These are phyloP conservation scores for Mycena filopes DNA, from an alignment of 768 basidiomycete genomes.

Conservation along the genomic window DNA sequence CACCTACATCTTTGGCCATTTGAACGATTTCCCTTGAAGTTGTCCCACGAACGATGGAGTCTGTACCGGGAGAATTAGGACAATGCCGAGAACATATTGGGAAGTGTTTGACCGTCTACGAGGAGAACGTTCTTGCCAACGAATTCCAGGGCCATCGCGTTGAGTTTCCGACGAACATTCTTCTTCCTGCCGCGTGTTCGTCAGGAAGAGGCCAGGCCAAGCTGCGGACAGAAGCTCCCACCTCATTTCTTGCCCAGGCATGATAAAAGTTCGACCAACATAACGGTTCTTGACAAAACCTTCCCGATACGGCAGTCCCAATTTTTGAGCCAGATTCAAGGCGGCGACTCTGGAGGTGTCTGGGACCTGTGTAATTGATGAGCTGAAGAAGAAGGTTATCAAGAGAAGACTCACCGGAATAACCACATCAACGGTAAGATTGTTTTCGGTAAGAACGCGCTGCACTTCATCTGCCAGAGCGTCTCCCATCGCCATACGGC, in stretches of 20 bases:
- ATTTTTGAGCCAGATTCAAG: conserved; percentile 91
- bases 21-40: conserved; percentile 99
- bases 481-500: conserved; percentile 99
- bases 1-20: conserved; percentile 99
- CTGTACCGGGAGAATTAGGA: conserved; percentile 50
- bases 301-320: conserved; percentile 92
- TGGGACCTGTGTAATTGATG: conserved; percentile 69
- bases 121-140: conserved; percentile 90
- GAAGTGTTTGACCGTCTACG: conserved; percentile 82
- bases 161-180: conserved; percentile 94
- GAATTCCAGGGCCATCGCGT: conserved; percentile 99
- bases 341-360: conserved; percentile 98
- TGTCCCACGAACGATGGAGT: conserved; percentile 98
- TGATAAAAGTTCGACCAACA: conserved; percentile 98
- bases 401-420: conserved; percentile 75
- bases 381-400: conserved; percentile 8
- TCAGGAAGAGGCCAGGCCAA: not conserved
- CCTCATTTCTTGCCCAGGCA: conserved; percentile 99
- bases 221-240: conserved; percentile 37
- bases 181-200: conserved; percentile 67
- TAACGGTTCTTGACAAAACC: conserved; percentile 99
- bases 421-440: conserved; percentile 90
- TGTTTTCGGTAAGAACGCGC: conserved; percentile 72
- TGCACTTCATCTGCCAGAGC: conserved; percentile 89
- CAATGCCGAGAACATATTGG: not conserved